Evolutionary conservation across 768 basidiomycete species (phyloP), one percentile per base, ranked within the genome.

Genomic region (Rhodotorula diobovata): DNA sequence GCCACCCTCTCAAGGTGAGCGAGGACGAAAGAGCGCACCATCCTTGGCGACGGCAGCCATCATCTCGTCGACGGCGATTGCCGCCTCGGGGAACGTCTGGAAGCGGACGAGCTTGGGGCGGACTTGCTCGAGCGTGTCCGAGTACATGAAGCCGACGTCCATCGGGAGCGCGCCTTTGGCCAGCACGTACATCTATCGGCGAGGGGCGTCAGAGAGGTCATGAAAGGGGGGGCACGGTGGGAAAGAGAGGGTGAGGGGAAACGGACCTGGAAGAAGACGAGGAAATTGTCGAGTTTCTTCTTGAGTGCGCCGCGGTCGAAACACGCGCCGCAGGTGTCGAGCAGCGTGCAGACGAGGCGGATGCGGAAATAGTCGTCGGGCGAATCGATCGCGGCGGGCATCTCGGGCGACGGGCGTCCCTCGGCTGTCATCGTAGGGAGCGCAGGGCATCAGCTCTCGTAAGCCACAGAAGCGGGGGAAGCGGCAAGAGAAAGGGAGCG

Each of bases 141-240:
- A 87, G 14, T 96, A 80, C 92, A 97, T 95, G 81, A 98, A 99
- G 63, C 96, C 94, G 20, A 96, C 89, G 72, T 99, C 96, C 93
- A 97, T 94, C 0, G 96, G 89, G n/a, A 94, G 80, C 34, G 75
- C 54, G 11, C 87, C 83, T 81, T 99, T 99, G 83, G 90, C 91
- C n/a, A 88, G 84, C 25, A 90, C 84, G 80, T 98, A 99, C 68
- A 93, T 88, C 83, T 85, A 72, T 43, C 41, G 41, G 14, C 41
- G 41, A 43, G 41, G 41, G 41, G n/a, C n/a, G n/a, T n/a, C n/a
- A 39, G 41, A 43, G 43, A 15, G 4, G 35, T 64, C 0, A 28
- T 48, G 39, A 37, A 53, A 45, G 23, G 61, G 76, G n/a, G 71
- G 62, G 41, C 41, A 50, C 6, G 51, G 7, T 28, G 48, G 11